Percentiles rank a stretch among this genome's conserved stretches.
These are phyloP conservation scores for Houttuynia cordata DNA, from an alignment of 164 flowering plant species.

Conservation along the genomic window DNA sequence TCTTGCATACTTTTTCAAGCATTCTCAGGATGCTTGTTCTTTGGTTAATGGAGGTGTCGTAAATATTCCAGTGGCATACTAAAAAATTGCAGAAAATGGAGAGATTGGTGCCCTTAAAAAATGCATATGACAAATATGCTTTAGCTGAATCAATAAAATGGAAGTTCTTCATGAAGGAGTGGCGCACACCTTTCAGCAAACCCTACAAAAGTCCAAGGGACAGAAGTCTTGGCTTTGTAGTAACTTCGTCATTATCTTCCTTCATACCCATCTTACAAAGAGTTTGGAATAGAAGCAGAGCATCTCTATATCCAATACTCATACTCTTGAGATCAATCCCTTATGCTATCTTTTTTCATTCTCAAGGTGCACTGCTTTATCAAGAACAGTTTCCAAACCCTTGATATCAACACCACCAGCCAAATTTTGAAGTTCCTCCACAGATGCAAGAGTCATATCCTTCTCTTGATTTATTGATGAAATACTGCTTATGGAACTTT, in stretches of 20 bases:
- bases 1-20: conserved; percentile 90
- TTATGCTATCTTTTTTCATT: conserved; percentile 63
- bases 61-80: conserved; percentile 94
- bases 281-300: conserved; percentile 78
- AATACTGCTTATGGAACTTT: conserved; percentile 43
- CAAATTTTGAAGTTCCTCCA: conserved; percentile 75
- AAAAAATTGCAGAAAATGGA: conserved; percentile 68
- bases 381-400: conserved; percentile 95
- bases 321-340: conserved; percentile 86
- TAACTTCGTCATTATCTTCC: conserved; percentile 86
- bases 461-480: conserved; percentile 35
- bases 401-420: conserved; percentile 96
- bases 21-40: conserved; percentile 84
- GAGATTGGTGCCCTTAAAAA: conserved; percentile 89
- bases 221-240: conserved; percentile 74
- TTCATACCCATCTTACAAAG: conserved; percentile 99
- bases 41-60: conserved; percentile 57
- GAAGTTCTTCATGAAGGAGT: conserved; percentile 79
- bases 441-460: conserved; percentile 42
- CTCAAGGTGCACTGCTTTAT: conserved; percentile 88
- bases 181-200: conserved; percentile 81
- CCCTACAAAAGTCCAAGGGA: conserved; percentile 96
- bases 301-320: conserved; percentile 84
- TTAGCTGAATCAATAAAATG: conserved; percentile 92
- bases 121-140: no score